Evolutionary conservation across 1,139 yeast genomes (phyloP).

Genomic region (Meyerozyma sp.): DNA sequence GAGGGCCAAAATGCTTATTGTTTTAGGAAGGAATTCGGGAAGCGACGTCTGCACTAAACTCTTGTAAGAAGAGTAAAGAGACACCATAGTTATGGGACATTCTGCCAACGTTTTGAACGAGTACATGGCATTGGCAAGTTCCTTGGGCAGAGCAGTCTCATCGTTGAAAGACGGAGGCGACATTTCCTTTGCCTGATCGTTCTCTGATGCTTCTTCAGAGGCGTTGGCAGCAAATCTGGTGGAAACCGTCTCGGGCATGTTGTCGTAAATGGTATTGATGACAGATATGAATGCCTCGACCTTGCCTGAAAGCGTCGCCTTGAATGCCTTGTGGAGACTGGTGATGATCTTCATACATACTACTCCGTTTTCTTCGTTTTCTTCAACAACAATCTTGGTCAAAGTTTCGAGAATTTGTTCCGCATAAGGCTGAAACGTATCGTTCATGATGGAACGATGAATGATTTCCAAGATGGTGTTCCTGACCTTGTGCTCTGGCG

Average conservation of each 20-base stretch:
- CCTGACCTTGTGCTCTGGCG: slow-evolving; percentile 71
- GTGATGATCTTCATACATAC: slow-evolving; percentile 86
- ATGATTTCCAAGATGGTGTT: slow-evolving; percentile 73
- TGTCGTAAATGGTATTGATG: slow-evolving; percentile 72
- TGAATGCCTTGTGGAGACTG: slow-evolving; percentile 83
- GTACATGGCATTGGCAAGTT: slow-evolving; percentile 53
- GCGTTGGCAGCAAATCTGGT: slow-evolving; percentile 45
- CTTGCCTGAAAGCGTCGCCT: slow-evolving; percentile 58
- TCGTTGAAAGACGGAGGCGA: slow-evolving; percentile 33
- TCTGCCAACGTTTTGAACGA: slow-evolving; percentile 93
- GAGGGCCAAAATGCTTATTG: slow-evolving; percentile 65
- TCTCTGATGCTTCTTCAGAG: slow-evolving; percentile 8
- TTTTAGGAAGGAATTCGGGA: slow-evolving; percentile 76
- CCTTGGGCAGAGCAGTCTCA: slow-evolving; percentile 29
- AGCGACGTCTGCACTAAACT: slow-evolving; percentile 66
- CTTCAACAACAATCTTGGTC: slow-evolving; percentile 57
- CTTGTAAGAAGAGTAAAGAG: slow-evolving; percentile 83
- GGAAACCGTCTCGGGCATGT: slow-evolving; percentile 71
- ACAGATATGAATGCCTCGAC: slow-evolving; percentile 77
- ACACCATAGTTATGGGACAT: slow-evolving; percentile 95
- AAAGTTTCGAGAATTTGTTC: slow-evolving; percentile 56
- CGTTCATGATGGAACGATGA: slow-evolving; percentile 80
- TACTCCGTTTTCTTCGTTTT: slow-evolving; percentile 95
- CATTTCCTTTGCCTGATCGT: slow-evolving; percentile 23
- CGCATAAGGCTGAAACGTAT: slow-evolving; percentile 71